Conservation (phyloP, 805 yeast genomes). For the Yarrowia porcina region DNA sequence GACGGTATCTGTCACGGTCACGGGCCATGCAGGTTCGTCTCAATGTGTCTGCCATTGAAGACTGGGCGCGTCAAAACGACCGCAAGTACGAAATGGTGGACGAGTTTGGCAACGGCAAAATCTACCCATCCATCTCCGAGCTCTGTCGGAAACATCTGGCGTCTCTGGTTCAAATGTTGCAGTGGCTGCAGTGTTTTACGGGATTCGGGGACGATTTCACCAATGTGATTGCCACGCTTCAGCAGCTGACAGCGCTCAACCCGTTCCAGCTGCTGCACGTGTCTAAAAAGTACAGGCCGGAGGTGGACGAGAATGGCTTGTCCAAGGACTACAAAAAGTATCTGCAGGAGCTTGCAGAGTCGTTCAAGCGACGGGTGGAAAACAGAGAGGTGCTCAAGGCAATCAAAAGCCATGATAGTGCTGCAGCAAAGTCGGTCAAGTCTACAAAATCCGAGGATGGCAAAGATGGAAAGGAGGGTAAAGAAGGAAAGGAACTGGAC, state of each 20-base stretch:
- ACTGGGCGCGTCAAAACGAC: constrained; percentile 81
- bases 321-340: constrained; percentile 50
- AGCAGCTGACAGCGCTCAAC: constrained; percentile 62
- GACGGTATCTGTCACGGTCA: constrained; percentile 71
- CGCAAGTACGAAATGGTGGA: constrained; percentile 44
- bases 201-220: constrained; percentile 53
- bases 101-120: constrained; percentile 29
- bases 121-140: constrained; percentile 58
- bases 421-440: constrained; percentile 5
- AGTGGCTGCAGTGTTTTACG: constrained; percentile 86
- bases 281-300: constrained; percentile 76
- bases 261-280: constrained; percentile 68
- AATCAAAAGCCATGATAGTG: constrained; percentile 22
- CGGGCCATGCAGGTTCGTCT: constrained; percentile 87
- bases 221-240: constrained; percentile 43
- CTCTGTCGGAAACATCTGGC: constrained; percentile 65
- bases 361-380: constrained; percentile 32
- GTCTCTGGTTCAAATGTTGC: constrained; percentile 74
- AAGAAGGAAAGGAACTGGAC: too few relatives aligned
- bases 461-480: too few relatives aligned
- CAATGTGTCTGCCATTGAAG: constrained; percentile 82
- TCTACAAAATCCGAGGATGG: neutral
- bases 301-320: constrained; percentile 71
- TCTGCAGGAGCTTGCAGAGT: constrained; percentile 40
- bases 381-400: constrained; percentile 7